A percentile compares a stretch with the other conserved stretches of the same genome.
phyloP scores from a whole-genome alignment of 1,284 basidiomycete species.

The Neonothopanus nambi region DNA sequence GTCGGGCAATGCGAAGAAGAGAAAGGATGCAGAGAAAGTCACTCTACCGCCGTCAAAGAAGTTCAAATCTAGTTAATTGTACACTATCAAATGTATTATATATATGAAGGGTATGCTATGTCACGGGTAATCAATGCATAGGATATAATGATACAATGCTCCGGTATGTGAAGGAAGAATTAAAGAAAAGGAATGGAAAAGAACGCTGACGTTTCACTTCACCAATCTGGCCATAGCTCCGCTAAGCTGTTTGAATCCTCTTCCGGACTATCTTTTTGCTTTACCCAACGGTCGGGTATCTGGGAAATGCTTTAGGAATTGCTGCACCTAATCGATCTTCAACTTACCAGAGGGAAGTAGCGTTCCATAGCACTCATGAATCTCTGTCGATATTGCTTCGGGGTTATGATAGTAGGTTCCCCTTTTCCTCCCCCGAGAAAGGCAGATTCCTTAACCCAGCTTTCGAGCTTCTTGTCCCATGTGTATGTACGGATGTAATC shows the following conservation, averaged over 20 bases:
- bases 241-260: conserved; percentile 54
- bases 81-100: conserved; percentile 12
- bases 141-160: not conserved
- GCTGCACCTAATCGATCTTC: conserved; percentile 10
- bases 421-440: conserved; percentile 84
- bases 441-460: conserved; percentile 94
- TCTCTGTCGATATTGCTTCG: conserved; percentile 81
- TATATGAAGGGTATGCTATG: conserved; percentile 3
- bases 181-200: not conserved
- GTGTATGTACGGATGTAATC: conserved; percentile 95
- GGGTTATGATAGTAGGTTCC: conserved; percentile 91
- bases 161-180: not conserved
- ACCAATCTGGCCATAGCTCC: conserved; percentile 22
- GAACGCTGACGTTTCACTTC: not conserved
- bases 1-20: conserved; percentile 53
- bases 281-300: conserved; percentile 89
- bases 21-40: conserved; percentile 60
- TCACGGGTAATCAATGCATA: not conserved
- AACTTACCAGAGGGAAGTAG: conserved; percentile 80
- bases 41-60: conserved; percentile 72
- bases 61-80: conserved; percentile 48
- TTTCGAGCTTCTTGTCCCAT: conserved; percentile 98
- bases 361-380: conserved; percentile 92
- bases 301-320: conserved; percentile 28
- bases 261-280: conserved; percentile 73